Conservation (phyloP, 345 rosid species). For the Lepidium africanum region DNA sequence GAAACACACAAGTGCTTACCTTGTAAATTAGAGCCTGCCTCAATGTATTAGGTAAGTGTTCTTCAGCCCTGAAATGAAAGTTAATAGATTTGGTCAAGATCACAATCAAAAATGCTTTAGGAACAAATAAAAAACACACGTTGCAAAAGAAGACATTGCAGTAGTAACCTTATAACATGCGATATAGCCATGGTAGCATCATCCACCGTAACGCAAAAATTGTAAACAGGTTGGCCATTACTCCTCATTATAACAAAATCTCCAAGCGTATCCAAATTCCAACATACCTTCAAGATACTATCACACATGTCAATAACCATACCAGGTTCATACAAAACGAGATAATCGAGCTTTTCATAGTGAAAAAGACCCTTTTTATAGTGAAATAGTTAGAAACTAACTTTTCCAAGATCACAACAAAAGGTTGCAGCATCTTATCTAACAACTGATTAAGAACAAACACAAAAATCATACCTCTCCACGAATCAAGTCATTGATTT, state of each 20-base stretch:
- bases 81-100: not conserved
- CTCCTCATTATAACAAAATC: constrained; percentile 95
- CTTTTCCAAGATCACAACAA: not conserved
- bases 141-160: not conserved
- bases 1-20: constrained; percentile 35
- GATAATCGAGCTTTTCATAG: not conserved
- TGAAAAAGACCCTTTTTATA: not conserved
- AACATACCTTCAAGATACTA: constrained; percentile 81
- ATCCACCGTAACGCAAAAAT: constrained; percentile 93
- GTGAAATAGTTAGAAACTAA: not conserved
- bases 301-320: constrained; percentile 39
- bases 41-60: constrained; percentile 86
- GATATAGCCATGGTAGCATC: constrained; percentile 96
- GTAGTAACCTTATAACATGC: constrained; percentile 77
- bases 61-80: constrained; percentile 68
- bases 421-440: not conserved
- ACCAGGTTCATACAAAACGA: not conserved
- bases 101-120: not conserved
- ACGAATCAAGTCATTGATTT: constrained; percentile 79
- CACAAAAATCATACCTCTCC: constrained; percentile 56
- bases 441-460: not conserved
- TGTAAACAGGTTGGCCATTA: constrained; percentile 94
- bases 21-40: constrained; percentile 91
- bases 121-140: not conserved
- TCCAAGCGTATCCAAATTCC: constrained; percentile 91